Evolutionary conservation across 768 basidiomycete species (phyloP), one percentile per base, ranked within the genome.

Genomic region (Macrolepiota dolichaula): DNA sequence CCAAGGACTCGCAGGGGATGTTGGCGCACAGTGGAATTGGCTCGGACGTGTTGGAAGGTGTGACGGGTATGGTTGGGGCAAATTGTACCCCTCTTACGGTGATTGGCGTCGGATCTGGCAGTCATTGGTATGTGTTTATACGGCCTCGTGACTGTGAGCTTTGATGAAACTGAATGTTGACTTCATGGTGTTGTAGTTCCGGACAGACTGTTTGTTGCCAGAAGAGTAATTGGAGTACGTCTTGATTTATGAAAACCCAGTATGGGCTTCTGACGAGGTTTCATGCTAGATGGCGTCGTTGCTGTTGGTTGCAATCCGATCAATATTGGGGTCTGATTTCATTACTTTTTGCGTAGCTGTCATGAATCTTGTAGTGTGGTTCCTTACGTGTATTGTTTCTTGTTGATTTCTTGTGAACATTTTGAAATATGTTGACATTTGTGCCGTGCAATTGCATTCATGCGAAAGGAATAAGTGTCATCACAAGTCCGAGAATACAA

Each of bases 81-180:
- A 17, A 57, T 29, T 57, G 55, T 49, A 50, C 44, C 7, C 56
- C 56, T 4, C 22, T 59, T 37, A 36, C 57, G 49, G 49, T 24
- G 4, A n/a, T 59, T 51, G 57, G 57, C 19, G 22, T 42, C 27
- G 49, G 57, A 13, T 51, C 49, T 3, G 57, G 46, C 9, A 42
- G 57, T n/a, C 36, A 51, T 29, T 51, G 49, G 57, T 59, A 25
- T 36, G 57, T 40, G 57, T 40, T 7, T 19, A 47, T 15, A n/a
- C 19, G 37, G 17, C 19, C 6, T 27, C 7, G 15, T 25, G 29
- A 32, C 29, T 3, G 3, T 32, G 29, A 25, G 27, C 12, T 17
- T 38, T 19, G 7, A 5, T 37, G 35, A 24, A 54, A 22, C 9
- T 29, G 32, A n/a, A 44, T 15, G 12, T 15, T n/a, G n/a, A 19